Conservation (phyloP, 2,329 filamentous ascomycete species). For the Aureobasidium sp. region DNA sequence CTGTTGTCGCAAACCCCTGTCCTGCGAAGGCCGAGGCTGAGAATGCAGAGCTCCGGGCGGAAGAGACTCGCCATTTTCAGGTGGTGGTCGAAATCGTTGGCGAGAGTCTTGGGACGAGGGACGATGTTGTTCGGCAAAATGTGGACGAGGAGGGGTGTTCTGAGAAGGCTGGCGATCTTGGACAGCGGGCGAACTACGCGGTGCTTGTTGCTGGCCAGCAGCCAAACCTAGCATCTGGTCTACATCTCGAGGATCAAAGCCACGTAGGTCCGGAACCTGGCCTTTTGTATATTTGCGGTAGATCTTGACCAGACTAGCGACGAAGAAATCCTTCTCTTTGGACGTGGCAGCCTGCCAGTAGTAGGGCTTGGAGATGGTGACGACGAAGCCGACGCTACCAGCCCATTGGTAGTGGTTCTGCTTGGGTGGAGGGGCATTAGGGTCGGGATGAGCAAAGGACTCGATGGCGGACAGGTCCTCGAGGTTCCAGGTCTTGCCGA, state of each 20-base stretch:
- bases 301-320: slow-evolving; percentile 91
- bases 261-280: slow-evolving; percentile 65
- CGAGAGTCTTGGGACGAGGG: slow-evolving; percentile 14
- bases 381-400: slow-evolving; percentile 72
- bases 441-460: slow-evolving; percentile 58
- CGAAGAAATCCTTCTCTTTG: slow-evolving; percentile 98
- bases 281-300: slow-evolving; percentile 94
- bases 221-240: slow-evolving; percentile 57
- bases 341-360: slow-evolving; percentile 91
- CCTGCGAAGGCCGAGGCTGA: slow-evolving; percentile 9
- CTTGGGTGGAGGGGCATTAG: slow-evolving; percentile 40
- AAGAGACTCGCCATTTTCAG: slow-evolving; percentile 4
- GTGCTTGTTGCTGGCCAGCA: slow-evolving; percentile 16
- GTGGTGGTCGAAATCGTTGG: slow-evolving; percentile 11
- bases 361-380: slow-evolving; percentile 87
- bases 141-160: slow-evolving; percentile 22
- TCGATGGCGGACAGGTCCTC: slow-evolving; percentile 81
- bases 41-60: slow-evolving; percentile 1
- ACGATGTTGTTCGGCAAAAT: slow-evolving; percentile 25
- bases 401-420: slow-evolving; percentile 65
- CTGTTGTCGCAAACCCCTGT: slow-evolving; percentile 15
- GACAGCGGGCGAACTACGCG: slow-evolving; percentile 11
- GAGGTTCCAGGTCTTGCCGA: slow-evolving; percentile 96
- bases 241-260: slow-evolving; percentile 73
- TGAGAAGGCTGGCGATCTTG: slow-evolving; percentile 3